A percentile compares a stretch with the other conserved stretches of the same genome.
Evolutionary conservation across 106 monocot species (phyloP).

Genomic region (Acanthochlamys bracteata): DNA sequence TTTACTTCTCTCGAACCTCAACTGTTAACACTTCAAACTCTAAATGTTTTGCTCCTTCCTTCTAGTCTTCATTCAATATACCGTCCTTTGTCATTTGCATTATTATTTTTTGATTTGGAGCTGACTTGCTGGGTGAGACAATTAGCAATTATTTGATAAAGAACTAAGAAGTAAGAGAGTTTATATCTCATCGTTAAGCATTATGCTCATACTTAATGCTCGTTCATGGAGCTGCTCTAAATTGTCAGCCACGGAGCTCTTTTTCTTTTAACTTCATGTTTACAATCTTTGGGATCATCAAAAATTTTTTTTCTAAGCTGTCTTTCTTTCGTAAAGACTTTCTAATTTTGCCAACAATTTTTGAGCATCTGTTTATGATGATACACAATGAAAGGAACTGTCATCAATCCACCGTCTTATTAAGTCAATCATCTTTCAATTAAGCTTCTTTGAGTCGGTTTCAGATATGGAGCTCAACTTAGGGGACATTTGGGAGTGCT

Average conservation of each 20-base stretch:
- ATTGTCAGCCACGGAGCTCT: neutral
- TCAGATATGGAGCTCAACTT: neutral
- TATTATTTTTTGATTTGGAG: neutral
- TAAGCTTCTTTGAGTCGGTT: neutral
- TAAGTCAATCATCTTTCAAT: neutral
- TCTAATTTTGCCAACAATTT: neutral
- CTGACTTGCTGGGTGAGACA: neutral
- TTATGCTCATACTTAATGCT: neutral
- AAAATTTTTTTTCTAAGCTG: neutral
- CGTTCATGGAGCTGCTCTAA: neutral
- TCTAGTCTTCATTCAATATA: slow-evolving; percentile 3
- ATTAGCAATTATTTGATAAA: neutral
- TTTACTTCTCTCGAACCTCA: too few relatives aligned
- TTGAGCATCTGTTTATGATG: neutral
- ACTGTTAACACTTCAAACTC: too few relatives aligned
- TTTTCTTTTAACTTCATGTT: slow-evolving; percentile 3
- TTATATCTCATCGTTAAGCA: slow-evolving; percentile 1
- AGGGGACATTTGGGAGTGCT: too few relatives aligned
- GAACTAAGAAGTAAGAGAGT: neutral
- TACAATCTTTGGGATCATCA: neutral
- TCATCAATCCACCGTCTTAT: slow-evolving; percentile 3
- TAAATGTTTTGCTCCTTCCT: neutral
- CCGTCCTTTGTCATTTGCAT: neutral
- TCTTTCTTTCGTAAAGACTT: neutral
- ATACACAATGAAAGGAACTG: neutral